Evolutionary conservation across 768 basidiomycete genomes (phyloP).

Genomic region (Chiua virens): DNA sequence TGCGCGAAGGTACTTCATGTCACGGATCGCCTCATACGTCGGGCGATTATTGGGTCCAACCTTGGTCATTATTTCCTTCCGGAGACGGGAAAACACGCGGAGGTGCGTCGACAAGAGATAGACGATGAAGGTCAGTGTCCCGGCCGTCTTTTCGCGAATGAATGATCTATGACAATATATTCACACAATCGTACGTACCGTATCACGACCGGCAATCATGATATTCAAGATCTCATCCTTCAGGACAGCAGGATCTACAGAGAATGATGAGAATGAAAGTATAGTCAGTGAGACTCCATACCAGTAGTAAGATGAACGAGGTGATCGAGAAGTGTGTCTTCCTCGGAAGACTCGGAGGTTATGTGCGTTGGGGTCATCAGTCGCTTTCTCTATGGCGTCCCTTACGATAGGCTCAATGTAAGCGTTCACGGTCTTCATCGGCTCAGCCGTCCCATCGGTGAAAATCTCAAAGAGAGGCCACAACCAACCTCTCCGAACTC

Average conservation of each 20-base stretch:
- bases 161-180: neutral
- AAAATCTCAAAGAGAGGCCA: constrained; percentile 37
- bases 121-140: constrained; percentile 36
- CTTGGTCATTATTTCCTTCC: constrained; percentile 53
- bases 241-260: constrained; percentile 27
- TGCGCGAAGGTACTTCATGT: constrained; percentile 64
- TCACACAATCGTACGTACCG: constrained; percentile 8
- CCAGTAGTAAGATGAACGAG: constrained; percentile 50
- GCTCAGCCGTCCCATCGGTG: constrained; percentile 43
- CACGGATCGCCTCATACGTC: constrained; percentile 52
- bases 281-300: constrained; percentile 17
- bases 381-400: constrained; percentile 48
- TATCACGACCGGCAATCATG: constrained; percentile 33
- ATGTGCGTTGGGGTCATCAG: constrained; percentile 4
- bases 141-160: constrained; percentile 37
- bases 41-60: constrained; percentile 51
- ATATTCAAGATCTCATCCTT: constrained; percentile 37
- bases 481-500: constrained; percentile 38
- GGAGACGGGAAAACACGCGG: constrained; percentile 43
- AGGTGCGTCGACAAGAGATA: constrained; percentile 54
- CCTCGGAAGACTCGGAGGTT: constrained; percentile 36
- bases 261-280: constrained; percentile 7
- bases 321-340: constrained; percentile 55
- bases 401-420: constrained; percentile 47
- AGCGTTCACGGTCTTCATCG: constrained; percentile 53